Conservation (phyloP, 1,284 basidiomycete genomes). For the Sparassis latifolia region DNA sequence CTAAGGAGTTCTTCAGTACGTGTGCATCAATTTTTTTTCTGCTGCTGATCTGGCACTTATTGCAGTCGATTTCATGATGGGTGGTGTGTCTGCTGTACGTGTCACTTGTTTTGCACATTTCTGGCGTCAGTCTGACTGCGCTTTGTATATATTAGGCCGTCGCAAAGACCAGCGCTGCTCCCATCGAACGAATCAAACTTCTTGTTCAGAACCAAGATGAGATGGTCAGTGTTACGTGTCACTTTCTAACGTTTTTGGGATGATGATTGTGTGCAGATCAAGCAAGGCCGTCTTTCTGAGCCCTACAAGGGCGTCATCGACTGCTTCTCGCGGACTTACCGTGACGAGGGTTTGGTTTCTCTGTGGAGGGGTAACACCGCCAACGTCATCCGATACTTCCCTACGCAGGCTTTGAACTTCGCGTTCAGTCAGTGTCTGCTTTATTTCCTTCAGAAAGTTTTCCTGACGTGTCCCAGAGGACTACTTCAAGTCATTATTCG, state of each 20-base stretch:
- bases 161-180: slow-evolving; percentile 95
- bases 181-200: slow-evolving; percentile 99
- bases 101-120: background rate
- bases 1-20: slow-evolving; percentile 74
- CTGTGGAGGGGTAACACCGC: slow-evolving; percentile 96
- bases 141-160: slow-evolving; percentile 57
- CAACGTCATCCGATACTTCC: slow-evolving; percentile 98
- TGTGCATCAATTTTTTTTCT: slow-evolving; percentile 17
- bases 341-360: slow-evolving; percentile 86
- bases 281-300: slow-evolving; percentile 87
- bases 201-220: slow-evolving; percentile 97
- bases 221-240: slow-evolving; percentile 49
- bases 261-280: slow-evolving; percentile 58
- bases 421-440: slow-evolving; percentile 70
- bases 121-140: background rate
- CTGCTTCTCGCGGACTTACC: slow-evolving; percentile 84
- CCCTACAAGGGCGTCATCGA: slow-evolving; percentile 94
- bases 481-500: slow-evolving; percentile 94
- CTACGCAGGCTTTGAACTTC: slow-evolving; percentile 93
- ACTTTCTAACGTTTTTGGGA: slow-evolving; percentile 11
- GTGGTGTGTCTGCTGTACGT: slow-evolving; percentile 85
- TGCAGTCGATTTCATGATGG: slow-evolving; percentile 86
- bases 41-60: slow-evolving; percentile 32
- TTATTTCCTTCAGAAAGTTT: background rate
- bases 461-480: slow-evolving; percentile 59